phyloP scores from a whole-genome alignment of 805 yeast genomes.

The Lipomyces anomalus region DNA sequence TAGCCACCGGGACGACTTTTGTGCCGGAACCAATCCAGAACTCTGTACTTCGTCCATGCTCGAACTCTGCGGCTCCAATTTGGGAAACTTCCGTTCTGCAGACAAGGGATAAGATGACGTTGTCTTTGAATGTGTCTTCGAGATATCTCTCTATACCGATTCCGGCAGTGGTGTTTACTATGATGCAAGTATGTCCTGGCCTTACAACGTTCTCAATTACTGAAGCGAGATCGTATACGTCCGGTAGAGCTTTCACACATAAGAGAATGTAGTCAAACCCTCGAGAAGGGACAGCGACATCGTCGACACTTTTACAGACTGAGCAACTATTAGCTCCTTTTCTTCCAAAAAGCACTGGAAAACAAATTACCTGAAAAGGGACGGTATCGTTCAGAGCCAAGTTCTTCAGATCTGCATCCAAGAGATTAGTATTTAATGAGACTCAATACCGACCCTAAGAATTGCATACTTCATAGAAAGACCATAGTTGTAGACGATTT shows the following conservation, averaged over 20 bases:
- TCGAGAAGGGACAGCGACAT: conserved; percentile 16
- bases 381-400: too few relatives aligned
- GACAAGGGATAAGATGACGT: conserved; percentile 55
- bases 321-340: too few relatives aligned
- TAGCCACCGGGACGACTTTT: conserved; percentile 2
- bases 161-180: conserved; percentile 48
- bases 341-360: background rate
- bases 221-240: conserved; percentile 49
- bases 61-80: conserved; percentile 24
- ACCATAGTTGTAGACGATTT: conserved; percentile 22
- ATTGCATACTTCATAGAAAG: conserved; percentile 17
- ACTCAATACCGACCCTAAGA: too few relatives aligned
- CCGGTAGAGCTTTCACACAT: conserved; percentile 62
- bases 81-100: conserved; percentile 33
- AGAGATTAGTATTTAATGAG: too few relatives aligned
- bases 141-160: conserved; percentile 56
- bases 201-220: conserved; percentile 48
- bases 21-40: conserved; percentile 20
- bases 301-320: conserved; percentile 29
- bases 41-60: conserved; percentile 10
- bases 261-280: conserved; percentile 56
- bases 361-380: background rate
- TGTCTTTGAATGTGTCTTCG: conserved; percentile 45
- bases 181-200: conserved; percentile 42
- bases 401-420: too few relatives aligned